These are phyloP conservation scores for Neospermospora avenae DNA, from an alignment of 2,329 filamentous ascomycete genomes.

Conservation along the genomic window DNA sequence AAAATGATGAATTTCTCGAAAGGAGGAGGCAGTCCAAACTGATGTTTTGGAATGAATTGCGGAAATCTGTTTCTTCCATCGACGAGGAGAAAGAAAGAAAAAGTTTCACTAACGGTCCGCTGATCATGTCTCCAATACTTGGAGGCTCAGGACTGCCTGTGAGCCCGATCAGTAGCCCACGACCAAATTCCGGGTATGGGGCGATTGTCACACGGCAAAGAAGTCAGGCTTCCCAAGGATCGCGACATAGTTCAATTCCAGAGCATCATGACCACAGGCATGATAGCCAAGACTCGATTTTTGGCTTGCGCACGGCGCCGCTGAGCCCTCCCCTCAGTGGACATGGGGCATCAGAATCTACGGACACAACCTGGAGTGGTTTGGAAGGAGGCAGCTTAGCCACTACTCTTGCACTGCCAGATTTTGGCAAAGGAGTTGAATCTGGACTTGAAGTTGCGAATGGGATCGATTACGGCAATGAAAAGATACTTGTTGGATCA, in stretches of 20 bases:
- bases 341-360: slow-evolving; percentile 14
- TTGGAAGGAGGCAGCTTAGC: slow-evolving; percentile 17
- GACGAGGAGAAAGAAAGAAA: slow-evolving; percentile 24
- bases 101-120: slow-evolving; percentile 8
- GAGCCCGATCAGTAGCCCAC: slow-evolving; percentile 25
- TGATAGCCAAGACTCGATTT: slow-evolving; percentile 27
- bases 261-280: slow-evolving; percentile 17
- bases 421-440: slow-evolving; percentile 26
- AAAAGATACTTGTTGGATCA: slow-evolving; percentile 7
- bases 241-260: slow-evolving; percentile 27
- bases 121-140: slow-evolving; percentile 13
- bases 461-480: slow-evolving; percentile 21
- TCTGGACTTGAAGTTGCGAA: slow-evolving; percentile 28
- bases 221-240: slow-evolving; percentile 25
- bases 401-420: slow-evolving; percentile 23
- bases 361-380: slow-evolving; percentile 12
- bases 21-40: slow-evolving; percentile 27
- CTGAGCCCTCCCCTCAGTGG: slow-evolving; percentile 24
- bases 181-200: slow-evolving; percentile 26
- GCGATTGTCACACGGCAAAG: slow-evolving; percentile 27
- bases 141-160: slow-evolving; percentile 10
- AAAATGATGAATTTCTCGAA: slow-evolving; percentile 32
- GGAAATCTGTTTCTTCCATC: slow-evolving; percentile 24
- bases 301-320: slow-evolving; percentile 21
- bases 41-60: slow-evolving; percentile 28